phyloP scores from a whole-genome alignment of 2,329 filamentous ascomycete species.

The Cytospora paraplurivora region DNA sequence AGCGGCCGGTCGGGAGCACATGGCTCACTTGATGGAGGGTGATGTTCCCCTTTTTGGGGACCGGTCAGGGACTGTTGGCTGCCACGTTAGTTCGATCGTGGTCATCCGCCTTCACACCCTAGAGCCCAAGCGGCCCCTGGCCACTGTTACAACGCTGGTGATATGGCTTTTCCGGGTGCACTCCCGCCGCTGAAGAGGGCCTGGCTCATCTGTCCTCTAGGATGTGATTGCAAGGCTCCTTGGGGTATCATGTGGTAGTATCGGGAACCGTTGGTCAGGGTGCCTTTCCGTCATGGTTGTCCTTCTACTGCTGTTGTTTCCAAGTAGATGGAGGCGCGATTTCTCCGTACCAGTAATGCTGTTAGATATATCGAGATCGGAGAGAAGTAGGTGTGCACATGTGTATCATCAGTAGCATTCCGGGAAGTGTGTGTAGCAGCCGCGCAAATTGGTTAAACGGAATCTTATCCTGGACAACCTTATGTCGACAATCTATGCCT shows the following conservation, averaged over 20 bases:
- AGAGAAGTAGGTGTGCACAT: background rate
- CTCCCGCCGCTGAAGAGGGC: background rate
- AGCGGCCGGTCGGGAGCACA: constrained; percentile 12
- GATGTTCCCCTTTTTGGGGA: constrained; percentile 19
- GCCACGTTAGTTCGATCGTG: constrained; percentile 1
- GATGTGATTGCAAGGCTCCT: background rate
- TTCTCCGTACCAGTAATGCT: background rate
- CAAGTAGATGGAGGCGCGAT: background rate
- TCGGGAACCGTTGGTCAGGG: background rate
- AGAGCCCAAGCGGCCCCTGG: constrained; percentile 9
- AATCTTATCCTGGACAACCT: background rate
- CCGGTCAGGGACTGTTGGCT: constrained; percentile 12
- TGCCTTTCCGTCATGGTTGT: constrained; percentile 1
- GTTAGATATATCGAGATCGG: background rate
- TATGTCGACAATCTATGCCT: background rate
- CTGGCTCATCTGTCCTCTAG: background rate
- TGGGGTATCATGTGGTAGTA: background rate
- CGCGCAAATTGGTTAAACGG: background rate
- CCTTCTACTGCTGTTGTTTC: background rate
- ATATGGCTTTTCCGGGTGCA: background rate
- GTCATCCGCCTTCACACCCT: constrained; percentile 9
- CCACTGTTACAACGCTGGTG: background rate
- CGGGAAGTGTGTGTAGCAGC: background rate
- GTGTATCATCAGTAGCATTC: background rate
- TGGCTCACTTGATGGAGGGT: constrained; percentile 18